phyloP scores from a whole-genome alignment of 352 stramenopile genomes.

The Ophiocytium majus region DNA sequence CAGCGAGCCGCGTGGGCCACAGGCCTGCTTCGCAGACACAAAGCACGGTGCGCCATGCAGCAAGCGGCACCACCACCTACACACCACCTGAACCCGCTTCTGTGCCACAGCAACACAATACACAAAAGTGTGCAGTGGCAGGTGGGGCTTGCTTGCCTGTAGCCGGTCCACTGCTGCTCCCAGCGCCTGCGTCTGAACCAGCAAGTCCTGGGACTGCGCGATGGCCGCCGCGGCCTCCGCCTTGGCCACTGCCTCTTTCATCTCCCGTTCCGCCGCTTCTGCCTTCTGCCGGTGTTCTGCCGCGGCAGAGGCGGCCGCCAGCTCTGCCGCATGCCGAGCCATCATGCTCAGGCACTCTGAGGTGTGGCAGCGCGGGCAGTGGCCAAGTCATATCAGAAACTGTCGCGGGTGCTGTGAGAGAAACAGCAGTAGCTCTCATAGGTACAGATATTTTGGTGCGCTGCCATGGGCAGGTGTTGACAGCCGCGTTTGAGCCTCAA shows the following conservation, averaged over 20 bases:
- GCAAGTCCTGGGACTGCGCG: neutral
- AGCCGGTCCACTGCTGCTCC: neutral
- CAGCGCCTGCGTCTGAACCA: neutral
- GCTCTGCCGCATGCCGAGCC: neutral
- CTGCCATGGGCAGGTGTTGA: neutral
- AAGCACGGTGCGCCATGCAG: no score
- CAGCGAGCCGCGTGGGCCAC: no score
- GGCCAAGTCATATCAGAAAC: no score
- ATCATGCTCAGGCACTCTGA: conserved; percentile 17
- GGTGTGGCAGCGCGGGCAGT: no score
- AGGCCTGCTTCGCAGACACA: no score
- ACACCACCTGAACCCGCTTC: no score
- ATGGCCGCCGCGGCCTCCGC: neutral
- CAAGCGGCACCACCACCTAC: no score
- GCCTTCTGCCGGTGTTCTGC: neutral
- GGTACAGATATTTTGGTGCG: neutral
- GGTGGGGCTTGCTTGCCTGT: no score
- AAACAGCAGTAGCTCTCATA: neutral
- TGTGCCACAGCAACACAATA: no score
- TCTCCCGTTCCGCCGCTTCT: neutral
- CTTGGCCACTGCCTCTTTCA: neutral
- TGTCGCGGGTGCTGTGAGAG: no score
- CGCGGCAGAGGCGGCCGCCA: neutral
- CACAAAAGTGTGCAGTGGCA: no score
- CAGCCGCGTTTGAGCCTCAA: no score